Evolutionary conservation across 2,329 filamentous ascomycete species (phyloP).

Genomic region (Biscogniauxia marginata): DNA sequence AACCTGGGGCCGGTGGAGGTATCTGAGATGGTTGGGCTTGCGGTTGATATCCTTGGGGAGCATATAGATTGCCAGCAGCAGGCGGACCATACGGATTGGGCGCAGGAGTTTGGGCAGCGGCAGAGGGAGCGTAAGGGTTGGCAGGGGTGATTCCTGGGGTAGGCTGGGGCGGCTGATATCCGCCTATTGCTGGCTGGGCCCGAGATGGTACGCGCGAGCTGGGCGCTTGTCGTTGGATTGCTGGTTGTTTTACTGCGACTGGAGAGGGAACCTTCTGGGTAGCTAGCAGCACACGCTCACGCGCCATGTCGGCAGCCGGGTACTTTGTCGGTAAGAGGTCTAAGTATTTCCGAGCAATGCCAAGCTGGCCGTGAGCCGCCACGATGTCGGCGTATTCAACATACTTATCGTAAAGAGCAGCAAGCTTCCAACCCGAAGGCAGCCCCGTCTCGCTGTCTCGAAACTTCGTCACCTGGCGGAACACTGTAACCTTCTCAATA

Average conservation of each 20-base stretch:
- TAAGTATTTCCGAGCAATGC: constrained; percentile 86
- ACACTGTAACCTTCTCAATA: constrained; percentile 97
- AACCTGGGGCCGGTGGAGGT: constrained; percentile 22
- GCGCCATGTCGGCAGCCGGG: constrained; percentile 81
- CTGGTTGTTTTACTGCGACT: constrained; percentile 29
- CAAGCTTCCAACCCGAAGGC: constrained; percentile 82
- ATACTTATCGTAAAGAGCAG: constrained; percentile 88
- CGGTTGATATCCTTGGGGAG: constrained; percentile 56
- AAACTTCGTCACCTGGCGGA: constrained; percentile 92
- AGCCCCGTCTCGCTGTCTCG: constrained; percentile 72
- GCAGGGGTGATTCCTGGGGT: constrained; percentile 25
- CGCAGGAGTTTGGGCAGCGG: constrained; percentile 22
- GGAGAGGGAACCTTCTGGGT: constrained; percentile 57
- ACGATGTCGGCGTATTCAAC: constrained; percentile 95
- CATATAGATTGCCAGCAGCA: constrained; percentile 32
- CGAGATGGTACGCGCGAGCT: constrained; percentile 35
- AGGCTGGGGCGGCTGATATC: constrained; percentile 50
- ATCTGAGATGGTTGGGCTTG: constrained; percentile 31
- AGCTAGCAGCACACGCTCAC: constrained; percentile 81
- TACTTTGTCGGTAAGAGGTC: constrained; percentile 81
- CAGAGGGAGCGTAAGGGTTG: constrained; percentile 35
- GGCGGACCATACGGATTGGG: constrained; percentile 47
- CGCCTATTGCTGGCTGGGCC: constrained; percentile 36
- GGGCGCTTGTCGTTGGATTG: constrained; percentile 23
- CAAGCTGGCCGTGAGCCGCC: constrained; percentile 82